Evolutionary conservation across 2,329 filamentous ascomycete genomes (phyloP).

Genomic region (Neofusicoccum sp.): DNA sequence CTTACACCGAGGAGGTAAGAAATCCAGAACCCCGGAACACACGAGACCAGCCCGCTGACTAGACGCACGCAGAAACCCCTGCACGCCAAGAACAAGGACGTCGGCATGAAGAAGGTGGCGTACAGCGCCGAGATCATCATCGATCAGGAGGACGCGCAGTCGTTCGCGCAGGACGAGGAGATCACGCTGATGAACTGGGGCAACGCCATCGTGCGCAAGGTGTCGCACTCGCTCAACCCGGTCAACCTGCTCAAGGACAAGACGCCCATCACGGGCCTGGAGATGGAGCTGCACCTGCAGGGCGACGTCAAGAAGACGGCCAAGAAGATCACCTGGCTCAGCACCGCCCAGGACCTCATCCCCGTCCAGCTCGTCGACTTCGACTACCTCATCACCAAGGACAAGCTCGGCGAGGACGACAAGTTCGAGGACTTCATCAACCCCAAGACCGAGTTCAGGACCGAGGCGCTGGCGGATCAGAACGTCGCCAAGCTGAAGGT

Average conservation of each 20-base stretch:
- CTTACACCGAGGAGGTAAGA: conserved; percentile 33
- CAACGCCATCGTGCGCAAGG: conserved; percentile 74
- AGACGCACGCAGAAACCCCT: conserved; percentile 73
- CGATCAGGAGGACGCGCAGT: conserved; percentile 81
- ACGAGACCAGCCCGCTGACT: conserved; percentile 42
- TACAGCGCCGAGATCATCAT: conserved; percentile 74
- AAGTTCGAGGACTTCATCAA: conserved; percentile 81
- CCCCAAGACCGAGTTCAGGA: conserved; percentile 69
- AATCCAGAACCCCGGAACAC: conserved; percentile 24
- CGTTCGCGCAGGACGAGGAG: conserved; percentile 81
- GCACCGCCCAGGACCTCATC: conserved; percentile 72
- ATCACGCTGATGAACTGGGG: conserved; percentile 98
- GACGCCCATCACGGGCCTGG: conserved; percentile 62
- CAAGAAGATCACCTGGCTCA: conserved; percentile 96
- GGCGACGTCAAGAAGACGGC: conserved; percentile 93
- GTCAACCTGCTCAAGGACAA: conserved; percentile 50
- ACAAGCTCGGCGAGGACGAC: conserved; percentile 87
- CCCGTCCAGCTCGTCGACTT: conserved; percentile 89
- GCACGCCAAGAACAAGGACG: conserved; percentile 82
- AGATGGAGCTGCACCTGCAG: conserved; percentile 83
- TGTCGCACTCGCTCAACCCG: conserved; percentile 54
- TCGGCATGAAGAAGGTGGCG: conserved; percentile 82
- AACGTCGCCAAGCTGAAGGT: conserved; percentile 76
- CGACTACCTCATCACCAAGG: conserved; percentile 92
- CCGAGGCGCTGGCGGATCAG: conserved; percentile 74